Conservation (phyloP, 768 basidiomycete species). For the Agrocybe chaxingu region DNA sequence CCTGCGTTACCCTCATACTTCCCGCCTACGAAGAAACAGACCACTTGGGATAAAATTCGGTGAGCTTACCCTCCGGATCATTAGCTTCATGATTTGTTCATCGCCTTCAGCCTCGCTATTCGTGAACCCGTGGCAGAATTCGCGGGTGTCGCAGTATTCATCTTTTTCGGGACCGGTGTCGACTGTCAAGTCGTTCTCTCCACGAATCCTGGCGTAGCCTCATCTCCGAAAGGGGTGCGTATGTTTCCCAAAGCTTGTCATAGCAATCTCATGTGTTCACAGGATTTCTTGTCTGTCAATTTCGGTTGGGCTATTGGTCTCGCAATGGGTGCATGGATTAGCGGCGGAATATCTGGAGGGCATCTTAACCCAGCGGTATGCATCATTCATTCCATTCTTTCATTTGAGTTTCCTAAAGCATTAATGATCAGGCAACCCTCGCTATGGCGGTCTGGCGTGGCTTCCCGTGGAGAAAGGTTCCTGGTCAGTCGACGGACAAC, state of each 20-base stretch:
- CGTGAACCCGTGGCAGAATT: slow-evolving; percentile 69
- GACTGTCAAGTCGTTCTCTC: slow-evolving; percentile 61
- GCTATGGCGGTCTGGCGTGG: slow-evolving; percentile 64
- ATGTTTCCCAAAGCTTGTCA: not conserved
- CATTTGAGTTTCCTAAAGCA: not conserved
- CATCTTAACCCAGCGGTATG: slow-evolving; percentile 72
- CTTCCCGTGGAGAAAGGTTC: slow-evolving; percentile 81
- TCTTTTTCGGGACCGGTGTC: slow-evolving; percentile 57
- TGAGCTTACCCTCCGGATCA: slow-evolving; percentile 1
- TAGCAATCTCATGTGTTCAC: not conserved
- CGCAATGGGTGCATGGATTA: slow-evolving; percentile 67
- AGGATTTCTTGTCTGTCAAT: slow-evolving; percentile 48
- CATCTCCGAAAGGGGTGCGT: slow-evolving; percentile 52
- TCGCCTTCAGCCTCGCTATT: slow-evolving; percentile 22
- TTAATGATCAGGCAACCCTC: slow-evolving; percentile 54
- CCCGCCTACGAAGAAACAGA: slow-evolving; percentile 10
- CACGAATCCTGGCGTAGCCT: slow-evolving; percentile 39
- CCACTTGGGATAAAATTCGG: slow-evolving; percentile 13
- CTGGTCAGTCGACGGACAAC: slow-evolving; percentile 26
- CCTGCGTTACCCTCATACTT: slow-evolving; percentile 16
- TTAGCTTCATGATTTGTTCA: not conserved
- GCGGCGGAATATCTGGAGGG: slow-evolving; percentile 66
- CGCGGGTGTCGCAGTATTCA: slow-evolving; percentile 53
- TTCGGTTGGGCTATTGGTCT: slow-evolving; percentile 56
- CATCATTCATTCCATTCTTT: slow-evolving; percentile 1